Evolutionary conservation across 257 asterid species (phyloP).

Genomic region (Nicotiana benthamiana): DNA sequence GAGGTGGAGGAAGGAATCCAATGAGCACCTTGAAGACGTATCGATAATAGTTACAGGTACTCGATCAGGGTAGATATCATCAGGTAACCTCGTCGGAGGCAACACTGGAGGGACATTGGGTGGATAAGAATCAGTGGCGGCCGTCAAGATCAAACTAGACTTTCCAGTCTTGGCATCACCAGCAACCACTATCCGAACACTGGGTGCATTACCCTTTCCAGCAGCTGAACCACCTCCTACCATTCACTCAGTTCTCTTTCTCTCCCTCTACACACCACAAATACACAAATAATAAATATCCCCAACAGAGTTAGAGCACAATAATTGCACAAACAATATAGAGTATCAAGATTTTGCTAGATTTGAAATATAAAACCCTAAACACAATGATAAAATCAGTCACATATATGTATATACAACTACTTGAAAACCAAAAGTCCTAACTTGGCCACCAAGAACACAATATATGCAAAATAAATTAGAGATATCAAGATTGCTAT

Average conservation of each 20-base stretch:
- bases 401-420: not conserved
- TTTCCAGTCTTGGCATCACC: constrained; percentile 92
- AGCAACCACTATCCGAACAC: constrained; percentile 88
- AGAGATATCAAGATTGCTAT: not conserved
- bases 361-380: constrained; percentile 15
- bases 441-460: not conserved
- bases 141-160: constrained; percentile 77
- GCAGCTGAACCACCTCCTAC: constrained; percentile 63
- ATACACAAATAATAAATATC: not conserved
- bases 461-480: not conserved
- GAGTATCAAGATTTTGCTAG: not conserved
- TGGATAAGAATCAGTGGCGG: constrained; percentile 72
- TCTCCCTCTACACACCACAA: not conserved
- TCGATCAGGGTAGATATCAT: constrained; percentile 79
- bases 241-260: constrained; percentile 32
- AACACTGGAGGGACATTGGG: constrained; percentile 61
- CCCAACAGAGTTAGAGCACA: not conserved
- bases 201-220: constrained; percentile 33
- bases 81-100: constrained; percentile 92
- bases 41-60: constrained; percentile 91
- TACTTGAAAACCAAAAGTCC: not conserved
- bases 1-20: not conserved
- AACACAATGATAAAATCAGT: not conserved
- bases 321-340: not conserved
- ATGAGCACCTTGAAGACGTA: constrained; percentile 70